Evolutionary conservation across 768 basidiomycete genomes (phyloP).

Genomic region (Pholiota microspora): DNA sequence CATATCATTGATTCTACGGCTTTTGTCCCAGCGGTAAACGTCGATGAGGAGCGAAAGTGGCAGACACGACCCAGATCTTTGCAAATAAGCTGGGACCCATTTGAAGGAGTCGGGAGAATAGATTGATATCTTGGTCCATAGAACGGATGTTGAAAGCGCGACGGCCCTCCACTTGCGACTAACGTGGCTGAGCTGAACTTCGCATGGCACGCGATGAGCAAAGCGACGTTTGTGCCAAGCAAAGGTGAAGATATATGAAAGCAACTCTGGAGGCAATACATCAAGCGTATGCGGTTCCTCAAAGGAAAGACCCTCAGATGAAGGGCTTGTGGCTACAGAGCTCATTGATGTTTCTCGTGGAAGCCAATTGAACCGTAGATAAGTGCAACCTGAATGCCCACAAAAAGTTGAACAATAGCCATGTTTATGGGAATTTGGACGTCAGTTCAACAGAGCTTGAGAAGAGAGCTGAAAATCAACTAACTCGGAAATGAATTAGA

Average conservation of each 20-base stretch:
- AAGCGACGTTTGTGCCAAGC: conserved; percentile 20
- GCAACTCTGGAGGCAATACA: conserved; percentile 5
- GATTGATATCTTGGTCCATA: conserved; percentile 39
- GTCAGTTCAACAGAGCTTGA: too few species aligned
- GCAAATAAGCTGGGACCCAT: conserved; percentile 25
- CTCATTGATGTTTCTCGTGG: not conserved
- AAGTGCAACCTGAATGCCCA: not conserved
- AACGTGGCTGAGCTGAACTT: conserved; percentile 41
- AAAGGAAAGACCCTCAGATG: too few species aligned
- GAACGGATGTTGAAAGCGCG: conserved; percentile 30
- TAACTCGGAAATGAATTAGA: not conserved
- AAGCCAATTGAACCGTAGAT: too few species aligned
- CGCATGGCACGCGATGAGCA: conserved; percentile 26
- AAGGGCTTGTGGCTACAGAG: not conserved
- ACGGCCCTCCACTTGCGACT: conserved; percentile 38
- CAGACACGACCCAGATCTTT: conserved; percentile 24
- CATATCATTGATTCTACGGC: too few species aligned
- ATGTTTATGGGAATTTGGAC: too few species aligned
- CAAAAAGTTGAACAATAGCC: not conserved
- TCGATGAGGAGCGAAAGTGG: conserved; percentile 30
- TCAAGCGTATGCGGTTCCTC: not conserved
- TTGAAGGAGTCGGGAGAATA: conserved; percentile 24
- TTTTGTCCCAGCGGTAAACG: conserved; percentile 26
- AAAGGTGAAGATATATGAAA: conserved; percentile 23
- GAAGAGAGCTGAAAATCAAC: too few species aligned